Evolutionary conservation across 192 early-diverging fungal genomes (phyloP).

Genomic region (Helicostylum pulchrum): DNA sequence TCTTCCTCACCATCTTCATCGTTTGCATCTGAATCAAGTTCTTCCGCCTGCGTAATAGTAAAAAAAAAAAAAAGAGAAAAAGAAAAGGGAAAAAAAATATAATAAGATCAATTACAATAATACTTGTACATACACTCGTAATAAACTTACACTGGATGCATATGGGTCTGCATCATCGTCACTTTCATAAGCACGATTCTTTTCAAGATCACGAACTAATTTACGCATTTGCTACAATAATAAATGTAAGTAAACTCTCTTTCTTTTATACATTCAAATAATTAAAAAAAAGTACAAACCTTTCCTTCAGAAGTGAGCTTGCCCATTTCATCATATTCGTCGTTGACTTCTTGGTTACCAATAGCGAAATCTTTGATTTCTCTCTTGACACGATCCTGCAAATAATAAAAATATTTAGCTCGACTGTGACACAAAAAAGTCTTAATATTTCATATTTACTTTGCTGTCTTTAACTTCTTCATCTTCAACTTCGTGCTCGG

Average conservation of each 20-base stretch:
- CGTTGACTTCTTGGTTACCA: constrained; percentile 36
- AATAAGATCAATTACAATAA: neutral
- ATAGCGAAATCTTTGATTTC: constrained; percentile 35
- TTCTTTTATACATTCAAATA: constrained; percentile 37
- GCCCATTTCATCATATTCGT: constrained; percentile 36
- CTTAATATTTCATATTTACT: constrained; percentile 20
- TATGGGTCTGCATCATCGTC: constrained; percentile 57
- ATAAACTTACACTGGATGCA: constrained; percentile 43
- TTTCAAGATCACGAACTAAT: constrained; percentile 59
- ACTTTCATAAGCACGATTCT: constrained; percentile 61
- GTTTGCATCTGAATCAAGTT: constrained; percentile 14
- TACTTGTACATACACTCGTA: too few relatives aligned
- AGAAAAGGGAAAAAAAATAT: neutral
- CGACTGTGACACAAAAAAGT: neutral
- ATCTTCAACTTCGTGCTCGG: constrained; percentile 66
- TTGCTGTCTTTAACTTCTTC: constrained; percentile 59
- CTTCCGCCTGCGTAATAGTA: neutral
- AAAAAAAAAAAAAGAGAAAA: neutral
- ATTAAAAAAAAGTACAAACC: constrained; percentile 26
- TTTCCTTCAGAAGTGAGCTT: constrained; percentile 34
- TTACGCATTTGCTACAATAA: constrained; percentile 55
- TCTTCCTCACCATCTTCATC: constrained; percentile 19
- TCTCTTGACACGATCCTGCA: constrained; percentile 38
- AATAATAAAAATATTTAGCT: neutral
- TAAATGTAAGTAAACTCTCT: constrained; percentile 31